Conservation (phyloP, 2,329 filamentous ascomycete genomes). For the Cladophialophora immunda region DNA sequence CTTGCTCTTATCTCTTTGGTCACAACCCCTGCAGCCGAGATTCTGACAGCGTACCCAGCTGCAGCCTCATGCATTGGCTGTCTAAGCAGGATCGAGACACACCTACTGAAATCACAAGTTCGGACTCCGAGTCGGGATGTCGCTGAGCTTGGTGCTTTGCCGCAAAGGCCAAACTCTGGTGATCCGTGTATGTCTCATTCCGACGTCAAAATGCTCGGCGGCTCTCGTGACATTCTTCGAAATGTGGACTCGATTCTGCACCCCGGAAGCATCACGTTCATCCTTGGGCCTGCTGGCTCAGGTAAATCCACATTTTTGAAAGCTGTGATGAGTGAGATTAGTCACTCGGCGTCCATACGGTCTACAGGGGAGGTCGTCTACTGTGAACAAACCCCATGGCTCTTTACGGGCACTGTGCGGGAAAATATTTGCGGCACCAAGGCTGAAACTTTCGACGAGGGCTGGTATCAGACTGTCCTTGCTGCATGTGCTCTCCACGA, state of each 20-base stretch:
- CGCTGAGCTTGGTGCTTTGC: not conserved
- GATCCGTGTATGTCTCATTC: not conserved
- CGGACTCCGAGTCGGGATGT: not conserved
- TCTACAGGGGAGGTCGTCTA: constrained; percentile 15
- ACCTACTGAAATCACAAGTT: not conserved
- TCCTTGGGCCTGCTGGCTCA: constrained; percentile 39
- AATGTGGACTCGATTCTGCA: constrained; percentile 34
- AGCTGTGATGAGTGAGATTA: constrained; percentile 28
- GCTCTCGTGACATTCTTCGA: not conserved
- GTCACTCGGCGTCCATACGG: constrained; percentile 2
- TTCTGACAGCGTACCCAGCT: constrained; percentile 37
- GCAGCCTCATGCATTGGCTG: constrained; percentile 9
- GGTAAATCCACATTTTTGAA: constrained; percentile 37
- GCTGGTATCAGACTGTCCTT: constrained; percentile 41
- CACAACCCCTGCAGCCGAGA: constrained; percentile 40
- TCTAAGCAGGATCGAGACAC: constrained; percentile 6
- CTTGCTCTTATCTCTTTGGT: constrained; percentile 43
- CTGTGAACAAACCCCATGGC: constrained; percentile 31
- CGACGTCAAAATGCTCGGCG: not conserved
- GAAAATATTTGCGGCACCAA: constrained; percentile 39
- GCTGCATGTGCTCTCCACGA: constrained; percentile 35
- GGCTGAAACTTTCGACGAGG: constrained; percentile 4
- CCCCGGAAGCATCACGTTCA: constrained; percentile 31
- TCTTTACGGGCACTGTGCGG: constrained; percentile 28
- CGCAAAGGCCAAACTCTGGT: not conserved